A percentile compares a stretch with the other conserved stretches of the same genome.
Conservation (phyloP, 768 basidiomycete genomes). For the Boletus huronensis region DNA sequence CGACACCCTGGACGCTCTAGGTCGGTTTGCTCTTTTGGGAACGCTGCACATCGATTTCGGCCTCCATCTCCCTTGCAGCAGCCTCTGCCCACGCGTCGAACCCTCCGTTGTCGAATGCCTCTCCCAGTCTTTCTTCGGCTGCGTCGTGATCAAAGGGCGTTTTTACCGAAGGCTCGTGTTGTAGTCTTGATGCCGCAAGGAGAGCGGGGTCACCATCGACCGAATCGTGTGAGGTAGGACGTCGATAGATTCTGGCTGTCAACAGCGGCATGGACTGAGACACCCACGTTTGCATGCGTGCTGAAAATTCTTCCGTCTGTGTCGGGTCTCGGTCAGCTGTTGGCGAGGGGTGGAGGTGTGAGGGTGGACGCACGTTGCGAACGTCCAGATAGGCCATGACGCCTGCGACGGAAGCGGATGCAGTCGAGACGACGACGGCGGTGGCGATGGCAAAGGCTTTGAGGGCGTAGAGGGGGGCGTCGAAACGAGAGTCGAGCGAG, state of each 20-base stretch:
- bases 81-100: conserved; percentile 52
- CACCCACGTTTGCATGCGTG: conserved; percentile 50
- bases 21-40: conserved; percentile 13
- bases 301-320: conserved; percentile 59
- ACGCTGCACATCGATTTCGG: conserved; percentile 51
- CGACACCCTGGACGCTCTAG: conserved; percentile 1
- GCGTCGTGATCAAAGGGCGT: conserved; percentile 30
- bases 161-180: not conserved
- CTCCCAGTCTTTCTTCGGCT: conserved; percentile 49
- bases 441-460: conserved; percentile 71
- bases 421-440: conserved; percentile 49
- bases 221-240: conserved; percentile 29
- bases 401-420: conserved; percentile 41
- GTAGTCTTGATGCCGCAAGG: not conserved
- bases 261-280: conserved; percentile 47
- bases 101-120: conserved; percentile 59
- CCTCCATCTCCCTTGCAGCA: conserved; percentile 55
- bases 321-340: not conserved
- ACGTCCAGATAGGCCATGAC: conserved; percentile 54
- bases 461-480: conserved; percentile 50
- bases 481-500: no score
- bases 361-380: conserved; percentile 39
- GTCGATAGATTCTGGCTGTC: conserved; percentile 49
- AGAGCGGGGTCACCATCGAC: not conserved
- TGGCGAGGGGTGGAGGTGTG: no score